Evolutionary conservation across 2,329 filamentous ascomycete genomes (phyloP), one percentile per base, ranked within the genome.

Genomic region (Chalara sp.): DNA sequence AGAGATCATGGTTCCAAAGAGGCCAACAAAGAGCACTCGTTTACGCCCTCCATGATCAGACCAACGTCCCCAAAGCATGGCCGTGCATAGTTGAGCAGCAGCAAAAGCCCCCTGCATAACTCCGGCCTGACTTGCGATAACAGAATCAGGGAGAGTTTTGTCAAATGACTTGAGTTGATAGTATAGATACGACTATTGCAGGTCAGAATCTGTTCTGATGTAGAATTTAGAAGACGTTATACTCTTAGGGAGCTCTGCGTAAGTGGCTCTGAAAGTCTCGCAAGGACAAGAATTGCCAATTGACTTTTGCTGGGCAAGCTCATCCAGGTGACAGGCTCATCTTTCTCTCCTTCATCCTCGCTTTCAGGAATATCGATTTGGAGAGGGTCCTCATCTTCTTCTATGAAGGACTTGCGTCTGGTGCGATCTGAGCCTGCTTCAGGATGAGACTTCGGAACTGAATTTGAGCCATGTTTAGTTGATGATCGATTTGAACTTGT

Each of bases 281-380:
- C 85, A 41, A 95, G 71, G 0, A 86, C 89, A 49, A 96, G 75
- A 53, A 95, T 84, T 29, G 85, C 70, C 13, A 96, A 76, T 68
- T 95, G 90, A 44, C 81, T 75, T 66, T 91, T 95, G 49, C 80
- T 77, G 0, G 90, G 90, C 1, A 95, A 72, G n/a, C 86, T 82
- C 33, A 70, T 71, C 89, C 88, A 93, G 53, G 82, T 78, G 28
- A 86, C 78, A 0, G 75, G 53, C 10, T 59, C 51, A 50, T 62
- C 56, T 44, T 60, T 56, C 47, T 57, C 39, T 21, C 21, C 21
- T 21, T 21, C 21, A 21, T 21, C 21, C 21, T 49, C 41, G 13
- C 13, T 53, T 42, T 50, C 44, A 3, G 55, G 54, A 7, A 57
- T 47, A 6, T 63, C 58, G 8, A 62, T 55, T 42, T 62, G 59